Base-by-base conservation (phyloP, 2,329 filamentous ascomycete species). In the Fusarium sp. region DNA sequence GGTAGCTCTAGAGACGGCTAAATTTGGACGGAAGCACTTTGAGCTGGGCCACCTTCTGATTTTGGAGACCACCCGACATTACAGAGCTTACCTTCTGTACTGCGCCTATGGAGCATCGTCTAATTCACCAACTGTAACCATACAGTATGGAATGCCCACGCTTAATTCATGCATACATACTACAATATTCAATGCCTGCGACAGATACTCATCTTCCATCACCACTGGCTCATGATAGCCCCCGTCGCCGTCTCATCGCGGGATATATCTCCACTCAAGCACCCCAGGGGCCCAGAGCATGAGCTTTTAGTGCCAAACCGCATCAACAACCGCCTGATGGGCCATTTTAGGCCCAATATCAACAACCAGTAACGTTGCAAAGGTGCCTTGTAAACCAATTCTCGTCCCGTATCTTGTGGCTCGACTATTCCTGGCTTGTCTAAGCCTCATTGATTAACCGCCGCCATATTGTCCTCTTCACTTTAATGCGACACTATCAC, bases 271-370 rank as follows among this genome's bases (percentile, higher is more conserved):
- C 71, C 66, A 74, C 71, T 39, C 45, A 47, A 63, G 39, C 42
- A 73, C 72, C 68, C 63, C 68, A 33, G 33, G 33, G 33, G 33
- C 33, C 33, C 33, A 71, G 56, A 68, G 41, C 49, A 63, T 55
- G 56, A 60, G 54, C 52, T 41, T 64, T 73, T 75, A 73, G 68
- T 67, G 61, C 72, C 65, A 60, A 69, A 62, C 48, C 55, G 65
- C 67, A 68, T 72, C 71, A 76, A 67, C 73, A 76, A 69, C 69
- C 75, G 75, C 76, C 69, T 72, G 69, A 69, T 48, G 52, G 44
- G 31, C 60, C 58, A 49, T 49, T 60, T 61, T 75, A 73, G 72
- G 57, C 60, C 64, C 48, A 75, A 64, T 44, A 56, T 59, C 65
- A 47, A 54, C 63, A 70, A 63, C 76, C 76, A 78, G 75, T 78